phyloP scores from a whole-genome alignment of 352 stramenopile genomes.

The Pythium grandisporangium region DNA sequence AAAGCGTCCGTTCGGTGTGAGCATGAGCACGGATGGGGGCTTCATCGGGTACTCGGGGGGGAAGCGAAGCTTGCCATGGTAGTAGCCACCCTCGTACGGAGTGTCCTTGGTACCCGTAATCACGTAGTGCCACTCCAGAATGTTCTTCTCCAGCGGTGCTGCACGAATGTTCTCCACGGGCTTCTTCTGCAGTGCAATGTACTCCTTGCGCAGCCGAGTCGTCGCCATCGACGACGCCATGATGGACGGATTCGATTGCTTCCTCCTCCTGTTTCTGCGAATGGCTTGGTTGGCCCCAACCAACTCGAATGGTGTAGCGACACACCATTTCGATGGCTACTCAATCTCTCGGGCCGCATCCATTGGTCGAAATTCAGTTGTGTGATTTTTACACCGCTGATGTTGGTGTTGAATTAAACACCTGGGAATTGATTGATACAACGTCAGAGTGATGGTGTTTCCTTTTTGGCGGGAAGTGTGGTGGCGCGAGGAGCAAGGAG shows the following conservation, averaged over 20 bases:
- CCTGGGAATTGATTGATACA: too few relatives aligned
- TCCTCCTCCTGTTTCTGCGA: too few relatives aligned
- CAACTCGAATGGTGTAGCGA: too few relatives aligned
- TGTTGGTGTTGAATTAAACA: too few relatives aligned
- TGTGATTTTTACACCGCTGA: background rate
- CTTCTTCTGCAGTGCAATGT: slow-evolving; percentile 78
- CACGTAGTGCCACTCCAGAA: slow-evolving; percentile 95
- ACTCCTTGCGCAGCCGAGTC: slow-evolving; percentile 88
- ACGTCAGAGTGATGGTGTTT: too few relatives aligned
- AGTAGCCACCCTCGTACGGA: slow-evolving; percentile 83
- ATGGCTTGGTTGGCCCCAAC: too few relatives aligned
- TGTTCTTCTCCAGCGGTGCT: slow-evolving; percentile 86
- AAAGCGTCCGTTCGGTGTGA: slow-evolving; percentile 92
- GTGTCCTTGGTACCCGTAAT: slow-evolving; percentile 53
- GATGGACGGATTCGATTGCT: too few relatives aligned
- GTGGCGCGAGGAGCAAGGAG: too few relatives aligned
- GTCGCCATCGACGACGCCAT: slow-evolving; percentile 78
- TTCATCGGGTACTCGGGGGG: slow-evolving; percentile 92
- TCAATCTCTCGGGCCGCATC: background rate
- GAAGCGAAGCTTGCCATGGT: slow-evolving; percentile 90
- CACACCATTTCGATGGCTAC: background rate
- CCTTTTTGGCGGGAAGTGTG: slow-evolving; percentile 17
- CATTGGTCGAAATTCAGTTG: slow-evolving; percentile 1
- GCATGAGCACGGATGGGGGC: slow-evolving; percentile 91
- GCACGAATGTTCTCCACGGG: slow-evolving; percentile 85